Percentiles rank a stretch among this genome's conserved stretches.
phyloP scores from a whole-genome alignment of 2,329 filamentous ascomycete genomes.

The Gliomastix tumulicola region DNA sequence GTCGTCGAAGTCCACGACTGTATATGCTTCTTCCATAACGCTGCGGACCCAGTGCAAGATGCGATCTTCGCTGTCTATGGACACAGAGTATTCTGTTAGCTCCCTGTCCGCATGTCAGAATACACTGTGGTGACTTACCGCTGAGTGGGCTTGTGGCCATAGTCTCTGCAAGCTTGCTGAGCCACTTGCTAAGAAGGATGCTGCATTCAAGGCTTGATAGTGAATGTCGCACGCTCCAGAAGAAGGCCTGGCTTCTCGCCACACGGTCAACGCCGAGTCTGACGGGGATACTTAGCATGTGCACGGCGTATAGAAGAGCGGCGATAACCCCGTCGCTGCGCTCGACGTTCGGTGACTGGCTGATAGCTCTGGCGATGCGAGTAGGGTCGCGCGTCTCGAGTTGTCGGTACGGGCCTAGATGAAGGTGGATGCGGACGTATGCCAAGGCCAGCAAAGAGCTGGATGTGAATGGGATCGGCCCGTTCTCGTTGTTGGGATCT shows the following conservation, averaged over 20 bases:
- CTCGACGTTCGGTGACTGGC: constrained; percentile 28
- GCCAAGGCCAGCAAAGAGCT: constrained; percentile 36
- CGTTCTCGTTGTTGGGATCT: constrained; percentile 30
- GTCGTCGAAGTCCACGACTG: constrained; percentile 27
- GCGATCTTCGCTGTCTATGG: constrained; percentile 31
- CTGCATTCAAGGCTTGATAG: constrained; percentile 48
- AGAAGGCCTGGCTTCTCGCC: constrained; percentile 45
- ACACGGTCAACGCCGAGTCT: constrained; percentile 46
- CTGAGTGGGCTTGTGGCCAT: constrained; percentile 12
- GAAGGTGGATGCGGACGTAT: constrained; percentile 36
- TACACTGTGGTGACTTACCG: no score
- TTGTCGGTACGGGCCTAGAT: constrained; percentile 33
- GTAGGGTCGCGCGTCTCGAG: constrained; percentile 34
- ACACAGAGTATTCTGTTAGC: no score
- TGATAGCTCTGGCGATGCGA: constrained; percentile 29
- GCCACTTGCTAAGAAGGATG: constrained; percentile 44
- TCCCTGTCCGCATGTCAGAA: no score
- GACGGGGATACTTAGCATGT: constrained; percentile 48
- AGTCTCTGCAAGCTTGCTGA: constrained; percentile 18
- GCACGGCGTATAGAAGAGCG: constrained; percentile 44
- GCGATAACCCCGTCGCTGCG: constrained; percentile 39
- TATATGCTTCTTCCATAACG: constrained; percentile 35
- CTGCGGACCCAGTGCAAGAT: constrained; percentile 38
- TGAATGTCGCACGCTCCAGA: constrained; percentile 51
- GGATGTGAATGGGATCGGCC: constrained; percentile 33